A percentile compares a stretch with the other conserved stretches of the same genome.
phyloP scores from a whole-genome alignment of 495 filamentous ascomycete genomes.

The Aspergillus saccharolyticus region DNA sequence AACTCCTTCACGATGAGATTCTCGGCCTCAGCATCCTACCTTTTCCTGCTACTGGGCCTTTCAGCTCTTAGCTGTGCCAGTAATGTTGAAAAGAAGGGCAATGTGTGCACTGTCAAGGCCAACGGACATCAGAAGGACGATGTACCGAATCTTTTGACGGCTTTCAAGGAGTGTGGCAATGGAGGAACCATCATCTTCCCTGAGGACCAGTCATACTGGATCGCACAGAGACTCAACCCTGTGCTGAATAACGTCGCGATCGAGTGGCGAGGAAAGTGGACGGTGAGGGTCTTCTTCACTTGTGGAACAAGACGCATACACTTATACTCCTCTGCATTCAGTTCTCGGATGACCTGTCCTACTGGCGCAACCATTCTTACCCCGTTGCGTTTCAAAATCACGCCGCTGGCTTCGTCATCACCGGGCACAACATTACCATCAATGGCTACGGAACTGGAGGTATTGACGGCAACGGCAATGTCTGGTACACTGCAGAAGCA shows the following conservation, averaged over 20 bases:
- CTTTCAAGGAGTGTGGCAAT: slow-evolving; percentile 46
- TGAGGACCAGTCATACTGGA: slow-evolving; percentile 46
- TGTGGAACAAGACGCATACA: background rate
- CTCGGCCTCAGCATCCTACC: background rate
- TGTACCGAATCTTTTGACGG: slow-evolving; percentile 45
- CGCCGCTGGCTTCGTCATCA: slow-evolving; percentile 47
- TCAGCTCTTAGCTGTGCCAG: background rate
- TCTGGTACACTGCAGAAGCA: slow-evolving; percentile 42
- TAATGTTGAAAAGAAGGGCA: background rate
- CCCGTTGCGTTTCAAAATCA: slow-evolving; percentile 55
- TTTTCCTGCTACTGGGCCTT: background rate
- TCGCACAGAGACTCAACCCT: slow-evolving; percentile 45
- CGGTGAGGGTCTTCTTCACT: slow-evolving; percentile 21
- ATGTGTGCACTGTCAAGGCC: slow-evolving; percentile 3
- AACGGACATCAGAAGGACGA: slow-evolving; percentile 29
- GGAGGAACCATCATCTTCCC: slow-evolving; percentile 51
- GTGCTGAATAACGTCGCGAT: slow-evolving; percentile 40
- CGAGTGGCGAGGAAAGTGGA: slow-evolving; percentile 46
- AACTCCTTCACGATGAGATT: background rate
- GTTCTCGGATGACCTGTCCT: slow-evolving; percentile 48
- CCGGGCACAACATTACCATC: slow-evolving; percentile 45
- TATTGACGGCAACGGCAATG: slow-evolving; percentile 52
- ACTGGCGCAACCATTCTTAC: slow-evolving; percentile 54
- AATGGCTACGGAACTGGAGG: slow-evolving; percentile 48
- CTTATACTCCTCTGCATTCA: slow-evolving; percentile 1